Conservation (phyloP, 352 stramenopile genomes). For the Nannochloropsis limnetica region DNA sequence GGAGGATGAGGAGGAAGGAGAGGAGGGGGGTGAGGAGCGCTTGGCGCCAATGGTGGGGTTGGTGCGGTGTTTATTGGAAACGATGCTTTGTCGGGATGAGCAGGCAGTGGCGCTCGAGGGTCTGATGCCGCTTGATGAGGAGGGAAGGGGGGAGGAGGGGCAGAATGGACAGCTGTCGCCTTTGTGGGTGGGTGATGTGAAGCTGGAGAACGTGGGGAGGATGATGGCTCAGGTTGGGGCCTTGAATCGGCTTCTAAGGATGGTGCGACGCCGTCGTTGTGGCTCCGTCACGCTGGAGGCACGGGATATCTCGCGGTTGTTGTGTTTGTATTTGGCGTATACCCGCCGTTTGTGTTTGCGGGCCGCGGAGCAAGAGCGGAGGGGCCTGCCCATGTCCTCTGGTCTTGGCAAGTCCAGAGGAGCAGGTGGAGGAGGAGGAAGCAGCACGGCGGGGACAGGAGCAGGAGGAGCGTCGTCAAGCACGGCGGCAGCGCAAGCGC, state of each 20-base stretch:
- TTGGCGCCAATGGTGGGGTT: not conserved
- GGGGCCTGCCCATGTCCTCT: not conserved
- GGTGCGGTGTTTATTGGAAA: not conserved
- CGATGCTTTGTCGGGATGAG: not conserved
- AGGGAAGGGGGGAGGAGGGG: not conserved
- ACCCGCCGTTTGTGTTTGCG: not conserved
- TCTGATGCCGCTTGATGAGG: not conserved
- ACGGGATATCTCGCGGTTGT: not conserved
- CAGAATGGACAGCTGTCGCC: not conserved
- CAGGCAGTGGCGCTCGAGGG: conserved; percentile 18
- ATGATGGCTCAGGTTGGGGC: not conserved
- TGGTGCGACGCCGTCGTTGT: not conserved
- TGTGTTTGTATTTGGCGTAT: conserved; percentile 24
- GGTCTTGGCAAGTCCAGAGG: not conserved
- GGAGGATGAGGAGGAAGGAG: not conserved
- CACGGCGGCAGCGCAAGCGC: not conserved
- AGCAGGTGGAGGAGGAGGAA: not conserved
- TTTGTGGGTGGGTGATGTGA: not conserved
- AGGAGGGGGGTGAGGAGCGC: not conserved
- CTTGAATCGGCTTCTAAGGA: not conserved
- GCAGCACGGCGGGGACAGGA: not conserved
- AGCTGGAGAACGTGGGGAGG: not conserved
- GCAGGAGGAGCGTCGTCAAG: not conserved
- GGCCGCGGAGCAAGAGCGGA: not conserved
- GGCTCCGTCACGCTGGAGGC: not conserved